Evolutionary conservation across 1,284 basidiomycete genomes (phyloP), one percentile per base, ranked within the genome.

Genomic region (Butyriboletus appendiculatus): DNA sequence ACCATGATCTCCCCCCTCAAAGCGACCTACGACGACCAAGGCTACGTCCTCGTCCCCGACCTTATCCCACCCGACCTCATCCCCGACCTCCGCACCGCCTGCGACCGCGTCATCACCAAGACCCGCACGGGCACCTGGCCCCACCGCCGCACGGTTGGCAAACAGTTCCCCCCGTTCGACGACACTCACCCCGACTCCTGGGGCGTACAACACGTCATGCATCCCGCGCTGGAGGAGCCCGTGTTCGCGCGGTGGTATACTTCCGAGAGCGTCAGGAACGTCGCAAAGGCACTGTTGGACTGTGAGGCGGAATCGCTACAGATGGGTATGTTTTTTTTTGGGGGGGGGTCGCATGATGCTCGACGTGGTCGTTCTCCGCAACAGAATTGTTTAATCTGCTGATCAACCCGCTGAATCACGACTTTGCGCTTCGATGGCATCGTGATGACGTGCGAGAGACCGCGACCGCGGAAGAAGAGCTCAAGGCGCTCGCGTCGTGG

Each of bases 121-220:
- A 88, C 89, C 0, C 82, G 90, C 15, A 55, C 73, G 0, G 88
- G 88, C 4, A 59, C 71, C 9, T 94, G 90, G 92, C 73, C 80
- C 0, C 77, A 88, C 60, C 76, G 86, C 2, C 81, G 91, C 42
- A 84, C 85, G 1, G 88, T 94, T 14, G 91, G 92, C 14, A 87
- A 86, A 58, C 89, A 91, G 65, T 94, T 93, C 61, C 91, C 92
- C 1, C 91, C 91, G 0, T 93, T 79, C 64, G 59, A 60, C 38
- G 41, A 80, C 32, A 76, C 76, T 34, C 71, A 79, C 46, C 77
- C 79, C 1, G 89, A 92, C 68, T 83, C 83, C 4, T 93, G 91
- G 90, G 90, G 90, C 2, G 84, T 90, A 9, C 89, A 91, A 62
- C 88, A 91, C 63, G 68, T 89, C 44, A 90, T 92, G 89, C 88